Conservation (phyloP, 1,139 yeast genomes). For the Pichia sp. region DNA sequence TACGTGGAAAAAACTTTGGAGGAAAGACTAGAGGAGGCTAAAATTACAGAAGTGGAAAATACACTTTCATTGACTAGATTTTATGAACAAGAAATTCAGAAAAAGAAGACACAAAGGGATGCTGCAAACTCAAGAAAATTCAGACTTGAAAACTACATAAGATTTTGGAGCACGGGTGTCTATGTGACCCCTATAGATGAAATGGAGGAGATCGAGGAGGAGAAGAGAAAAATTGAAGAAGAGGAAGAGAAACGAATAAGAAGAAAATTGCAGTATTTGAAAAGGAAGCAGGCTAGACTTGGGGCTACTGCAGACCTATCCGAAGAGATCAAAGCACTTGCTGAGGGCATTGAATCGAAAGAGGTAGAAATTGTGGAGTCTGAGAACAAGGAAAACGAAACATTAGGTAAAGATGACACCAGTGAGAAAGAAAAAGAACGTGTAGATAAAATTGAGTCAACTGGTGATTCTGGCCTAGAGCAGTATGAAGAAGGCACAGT, state of each 20-base stretch:
- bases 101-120: slow-evolving; percentile 71
- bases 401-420: neutral
- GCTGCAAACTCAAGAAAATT: slow-evolving; percentile 58
- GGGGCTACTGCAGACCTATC: slow-evolving; percentile 3
- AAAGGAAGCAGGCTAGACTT: slow-evolving; percentile 22
- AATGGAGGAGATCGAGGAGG: slow-evolving; percentile 38
- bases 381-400: neutral
- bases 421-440: neutral
- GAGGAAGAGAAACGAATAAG: slow-evolving; percentile 29
- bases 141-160: slow-evolving; percentile 49
- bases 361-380: neutral
- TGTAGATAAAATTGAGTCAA: neutral
- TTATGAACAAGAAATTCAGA: slow-evolving; percentile 76
- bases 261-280: slow-evolving; percentile 35
- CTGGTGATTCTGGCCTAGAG: neutral
- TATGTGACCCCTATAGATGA: slow-evolving; percentile 48
- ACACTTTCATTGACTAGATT: slow-evolving; percentile 65
- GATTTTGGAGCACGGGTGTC: slow-evolving; percentile 38
- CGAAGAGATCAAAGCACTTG: no score
- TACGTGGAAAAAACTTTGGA: slow-evolving; percentile 70
- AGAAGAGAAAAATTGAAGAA: slow-evolving; percentile 25
- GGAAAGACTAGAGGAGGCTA: slow-evolving; percentile 77
- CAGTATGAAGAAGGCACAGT: no score
- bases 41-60: slow-evolving; percentile 76
- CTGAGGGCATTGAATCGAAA: no score